phyloP scores from a whole-genome alignment of 2,329 filamentous ascomycete species.

The Trichoderma semiorbis region DNA sequence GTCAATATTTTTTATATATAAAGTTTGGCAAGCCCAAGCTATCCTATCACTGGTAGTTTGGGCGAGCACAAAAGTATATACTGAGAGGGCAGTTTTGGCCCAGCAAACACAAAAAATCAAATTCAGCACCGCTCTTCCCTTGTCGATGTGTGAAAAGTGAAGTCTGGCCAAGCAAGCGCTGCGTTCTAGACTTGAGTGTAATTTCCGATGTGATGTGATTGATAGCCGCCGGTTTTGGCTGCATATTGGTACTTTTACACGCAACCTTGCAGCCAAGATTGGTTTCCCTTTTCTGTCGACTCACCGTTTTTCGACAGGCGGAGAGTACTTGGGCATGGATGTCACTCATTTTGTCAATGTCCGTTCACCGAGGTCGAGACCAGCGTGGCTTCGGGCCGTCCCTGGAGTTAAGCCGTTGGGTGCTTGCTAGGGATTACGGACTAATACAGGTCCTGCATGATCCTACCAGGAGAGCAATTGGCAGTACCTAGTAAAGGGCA shows the following conservation, averaged over 20 bases:
- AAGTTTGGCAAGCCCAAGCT: slow-evolving; percentile 25
- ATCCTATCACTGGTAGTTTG: slow-evolving; percentile 23
- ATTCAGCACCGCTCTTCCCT: background rate
- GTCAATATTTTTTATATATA: slow-evolving; percentile 24
- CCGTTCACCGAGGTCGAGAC: background rate
- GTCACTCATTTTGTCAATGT: background rate
- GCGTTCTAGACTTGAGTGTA: background rate
- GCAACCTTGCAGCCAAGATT: background rate
- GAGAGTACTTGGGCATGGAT: background rate
- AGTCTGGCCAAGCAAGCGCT: background rate
- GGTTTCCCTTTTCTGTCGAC: background rate
- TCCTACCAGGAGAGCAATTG: background rate
- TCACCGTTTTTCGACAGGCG: background rate
- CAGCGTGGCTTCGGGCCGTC: background rate
- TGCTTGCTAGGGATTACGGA: background rate
- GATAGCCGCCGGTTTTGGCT: background rate
- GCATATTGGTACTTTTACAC: background rate
- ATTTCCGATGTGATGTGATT: background rate
- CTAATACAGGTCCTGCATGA: background rate
- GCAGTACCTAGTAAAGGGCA: background rate
- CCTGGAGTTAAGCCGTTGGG: background rate
- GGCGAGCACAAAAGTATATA: slow-evolving; percentile 30
- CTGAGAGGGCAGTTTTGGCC: slow-evolving; percentile 41
- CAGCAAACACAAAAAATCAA: slow-evolving; percentile 22
- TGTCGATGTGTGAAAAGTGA: background rate